Evolutionary conservation across 2,329 filamentous ascomycete genomes (phyloP), one percentile per base, ranked within the genome.

Genomic region (Tolypocladium sp.): DNA sequence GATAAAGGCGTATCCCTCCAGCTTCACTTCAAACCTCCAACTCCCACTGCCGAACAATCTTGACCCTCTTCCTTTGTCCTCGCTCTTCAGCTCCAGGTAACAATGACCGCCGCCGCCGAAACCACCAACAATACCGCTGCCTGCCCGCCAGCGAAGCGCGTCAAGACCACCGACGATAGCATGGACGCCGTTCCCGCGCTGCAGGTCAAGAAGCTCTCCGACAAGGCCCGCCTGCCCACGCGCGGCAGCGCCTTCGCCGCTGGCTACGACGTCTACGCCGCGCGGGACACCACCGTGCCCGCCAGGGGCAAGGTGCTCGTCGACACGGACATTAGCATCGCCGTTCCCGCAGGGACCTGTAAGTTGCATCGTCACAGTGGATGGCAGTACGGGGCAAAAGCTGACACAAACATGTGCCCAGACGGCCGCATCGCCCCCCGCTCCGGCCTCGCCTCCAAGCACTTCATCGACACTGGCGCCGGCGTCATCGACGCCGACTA

Each of bases 401-500:
- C 49, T 52, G 4, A 52, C 15, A 5, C 37, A 17, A 17, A 6
- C 37, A 13, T n/a, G 30, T 13, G 7, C 17, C 12, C 15, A 93
- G 91, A 97, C 72, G 93, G 93, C 65, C 88, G 92, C 60, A 86
- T 96, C 58, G 92, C 92, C 3, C 92, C 92, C 12, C 89, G 92
- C 64, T 94, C 90, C n/a, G 92, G 92, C 55, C 87, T 96, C 41
- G 93, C 93, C 2, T 82, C 87, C 61, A 99, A 99, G 79, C 86
- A 97, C 78, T 94, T 92, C 76, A 97, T 99, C 72, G 92, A 97
- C 74, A 94, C 90, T 0, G 92, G 95, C 63, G 94, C 94, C 0
- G 94, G 94, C 58, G 94, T 99, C 64, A 97, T 99, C 68, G 94
- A 99, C 74, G 92, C 93, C 40, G 94, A 99, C 76, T 99, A 99